Percentiles rank a stretch among this genome's conserved stretches.
phyloP scores from a whole-genome alignment of 202 grass and related monocot species.

The Dendrocalamus latiflorus region DNA sequence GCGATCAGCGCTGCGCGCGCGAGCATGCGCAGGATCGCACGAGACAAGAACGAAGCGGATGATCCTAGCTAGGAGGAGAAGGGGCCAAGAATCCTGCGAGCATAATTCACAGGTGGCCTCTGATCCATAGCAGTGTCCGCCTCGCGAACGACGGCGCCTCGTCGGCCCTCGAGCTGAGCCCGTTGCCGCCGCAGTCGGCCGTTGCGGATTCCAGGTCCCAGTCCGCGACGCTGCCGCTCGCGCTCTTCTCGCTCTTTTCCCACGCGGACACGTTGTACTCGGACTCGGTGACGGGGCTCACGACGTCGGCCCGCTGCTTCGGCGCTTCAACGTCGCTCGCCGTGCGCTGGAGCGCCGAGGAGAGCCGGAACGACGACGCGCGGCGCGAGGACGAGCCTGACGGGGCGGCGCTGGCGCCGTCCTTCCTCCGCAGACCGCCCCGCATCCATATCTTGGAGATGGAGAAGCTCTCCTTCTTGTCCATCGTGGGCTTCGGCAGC shows the following conservation, averaged over 20 bases:
- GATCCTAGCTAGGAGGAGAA: no score
- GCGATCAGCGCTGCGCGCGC: neutral
- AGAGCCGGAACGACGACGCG: constrained; percentile 52
- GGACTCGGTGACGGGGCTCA: constrained; percentile 68
- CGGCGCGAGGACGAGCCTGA: constrained; percentile 36
- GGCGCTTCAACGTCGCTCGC: constrained; percentile 36
- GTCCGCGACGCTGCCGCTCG: constrained; percentile 50
- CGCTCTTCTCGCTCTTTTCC: constrained; percentile 58
- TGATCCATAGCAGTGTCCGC: constrained; percentile 79
- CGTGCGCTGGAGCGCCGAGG: constrained; percentile 41
- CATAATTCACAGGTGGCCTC: constrained; percentile 43
- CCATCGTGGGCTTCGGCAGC: constrained; percentile 9
- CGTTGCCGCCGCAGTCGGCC: no score
- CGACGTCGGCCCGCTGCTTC: constrained; percentile 42
- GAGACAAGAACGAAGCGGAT: neutral
- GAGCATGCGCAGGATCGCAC: neutral
- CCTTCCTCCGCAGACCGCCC: constrained; percentile 34
- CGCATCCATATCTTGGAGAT: constrained; percentile 73
- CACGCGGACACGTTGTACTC: constrained; percentile 75
- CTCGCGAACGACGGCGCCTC: constrained; percentile 76
- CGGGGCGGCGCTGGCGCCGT: neutral
- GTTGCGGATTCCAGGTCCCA: constrained; percentile 62
- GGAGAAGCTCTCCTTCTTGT: constrained; percentile 65
- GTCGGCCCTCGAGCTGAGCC: constrained; percentile 47
- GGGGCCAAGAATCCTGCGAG: neutral